Conservation (phyloP, 202 grass and related monocot genomes). For the Schoenoplectus tabernaemontani region DNA sequence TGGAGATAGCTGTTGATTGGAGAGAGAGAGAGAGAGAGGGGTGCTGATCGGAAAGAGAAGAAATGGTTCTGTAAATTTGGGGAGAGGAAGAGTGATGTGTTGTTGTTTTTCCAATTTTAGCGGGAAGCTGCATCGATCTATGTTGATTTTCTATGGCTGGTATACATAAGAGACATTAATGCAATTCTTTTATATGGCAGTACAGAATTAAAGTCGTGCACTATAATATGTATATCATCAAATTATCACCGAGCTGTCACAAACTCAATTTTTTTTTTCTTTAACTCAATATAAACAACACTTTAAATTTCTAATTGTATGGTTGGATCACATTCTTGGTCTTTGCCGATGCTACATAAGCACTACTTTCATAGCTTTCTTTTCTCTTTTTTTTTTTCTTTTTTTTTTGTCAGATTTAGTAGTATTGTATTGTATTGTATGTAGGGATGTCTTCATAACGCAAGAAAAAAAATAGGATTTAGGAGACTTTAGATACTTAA, state of each 20-base stretch:
- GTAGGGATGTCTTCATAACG: no score
- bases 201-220: not conserved
- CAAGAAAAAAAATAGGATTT: no score
- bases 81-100: not conserved
- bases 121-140: not conserved
- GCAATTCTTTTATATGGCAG: not conserved
- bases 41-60: not conserved
- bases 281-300: not conserved
- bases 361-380: not conserved
- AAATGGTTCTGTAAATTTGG: not conserved
- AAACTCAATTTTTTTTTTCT: not conserved
- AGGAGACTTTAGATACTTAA: no score
- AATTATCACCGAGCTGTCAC: not conserved
- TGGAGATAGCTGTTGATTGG: not conserved
- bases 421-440: no score
- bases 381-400: not conserved
- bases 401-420: no score
- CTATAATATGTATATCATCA: not conserved
- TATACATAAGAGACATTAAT: not conserved
- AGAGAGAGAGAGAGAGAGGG: not conserved
- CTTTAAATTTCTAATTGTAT: no score
- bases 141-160: not conserved
- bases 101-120: slow-evolving; percentile 8
- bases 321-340: not conserved
- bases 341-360: not conserved